phyloP scores from a whole-genome alignment of 768 basidiomycete genomes.

The Gloeostereum incarnatum region DNA sequence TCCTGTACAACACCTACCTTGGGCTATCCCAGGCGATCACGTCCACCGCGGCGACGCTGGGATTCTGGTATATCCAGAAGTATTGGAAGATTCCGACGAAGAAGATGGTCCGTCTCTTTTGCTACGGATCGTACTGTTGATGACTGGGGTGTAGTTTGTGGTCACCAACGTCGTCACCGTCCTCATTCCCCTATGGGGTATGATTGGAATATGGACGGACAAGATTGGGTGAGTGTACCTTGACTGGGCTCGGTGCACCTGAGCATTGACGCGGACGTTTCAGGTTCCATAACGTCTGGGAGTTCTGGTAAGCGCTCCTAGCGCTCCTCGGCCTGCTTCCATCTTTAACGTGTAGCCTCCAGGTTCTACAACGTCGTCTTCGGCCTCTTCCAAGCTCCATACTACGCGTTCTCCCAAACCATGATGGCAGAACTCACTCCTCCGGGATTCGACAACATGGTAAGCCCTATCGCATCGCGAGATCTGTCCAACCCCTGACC shows the following conservation, averaged over 20 bases:
- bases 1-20: constrained; percentile 73
- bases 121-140: background rate
- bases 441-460: constrained; percentile 82
- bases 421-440: constrained; percentile 89
- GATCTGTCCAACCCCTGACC: background rate
- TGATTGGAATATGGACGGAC: constrained; percentile 77
- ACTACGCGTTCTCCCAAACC: constrained; percentile 79
- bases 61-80: constrained; percentile 78
- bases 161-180: constrained; percentile 72
- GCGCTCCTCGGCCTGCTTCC: background rate
- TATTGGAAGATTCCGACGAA: constrained; percentile 77
- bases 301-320: constrained; percentile 57
- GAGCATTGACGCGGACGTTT: constrained; percentile 1
- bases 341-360: constrained; percentile 4
- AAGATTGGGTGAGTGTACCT: constrained; percentile 49
- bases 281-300: constrained; percentile 76
- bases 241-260: background rate
- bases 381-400: constrained; percentile 79
- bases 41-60: constrained; percentile 41
- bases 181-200: constrained; percentile 77
- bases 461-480: constrained; percentile 9
- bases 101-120: constrained; percentile 48
- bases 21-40: constrained; percentile 70
- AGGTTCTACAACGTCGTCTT: constrained; percentile 78
- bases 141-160: constrained; percentile 42